Base-by-base conservation (phyloP, 306 rosid genomes). In the Quercus parvula region DNA sequence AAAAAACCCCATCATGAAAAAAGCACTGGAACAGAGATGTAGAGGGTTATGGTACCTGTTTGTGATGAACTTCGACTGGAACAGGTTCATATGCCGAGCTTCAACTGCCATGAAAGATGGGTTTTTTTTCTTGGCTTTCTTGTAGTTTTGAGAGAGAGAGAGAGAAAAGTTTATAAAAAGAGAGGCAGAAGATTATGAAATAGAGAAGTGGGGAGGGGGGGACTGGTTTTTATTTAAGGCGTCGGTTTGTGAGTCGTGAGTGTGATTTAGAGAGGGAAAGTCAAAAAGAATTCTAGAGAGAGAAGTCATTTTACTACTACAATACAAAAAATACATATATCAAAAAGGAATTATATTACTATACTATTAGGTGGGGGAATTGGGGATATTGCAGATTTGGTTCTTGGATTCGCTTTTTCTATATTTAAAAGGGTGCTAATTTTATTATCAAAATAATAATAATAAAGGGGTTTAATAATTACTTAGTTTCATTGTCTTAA, bases 101-200 rank as follows among this genome's bases (percentile, higher is more conserved):
- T 91, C 95, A 84, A 94, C 97, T 58, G 97, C 99, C 97, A 94
- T 94, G 75, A 51, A 25, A 84, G 80, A 77, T 64, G 84, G 82
- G 81, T 22, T 5, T 33, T 69, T 24, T 3, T 22, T 64, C 24
- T 44, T 20, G 7, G 79, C 24, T 74, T 83, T 63, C 5, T 35
- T 81, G 85, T 77, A 81, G 38, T 35, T 24, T 28, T 28, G 33
- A 68, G 11, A 56, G 52, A 35, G n/a, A 70, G 22, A 67, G n/a
- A 76, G 81, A 76, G 56, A 25, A 81, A 28, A 41, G 46, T 8
- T 41, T 41, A 41, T 0, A 41, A 33, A 33, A 4, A 41, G 11
- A 0, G 81, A 44, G 78, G 70, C n/a, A 89, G 83, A 85, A 87
- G 83, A 85, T 86, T 89, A 88, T 86, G 92, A 87, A 85, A 85